A percentile compares a stretch with the other conserved stretches of the same genome.
phyloP scores from a whole-genome alignment of 345 rosid species.

The Euphorbia pulcherrima region DNA sequence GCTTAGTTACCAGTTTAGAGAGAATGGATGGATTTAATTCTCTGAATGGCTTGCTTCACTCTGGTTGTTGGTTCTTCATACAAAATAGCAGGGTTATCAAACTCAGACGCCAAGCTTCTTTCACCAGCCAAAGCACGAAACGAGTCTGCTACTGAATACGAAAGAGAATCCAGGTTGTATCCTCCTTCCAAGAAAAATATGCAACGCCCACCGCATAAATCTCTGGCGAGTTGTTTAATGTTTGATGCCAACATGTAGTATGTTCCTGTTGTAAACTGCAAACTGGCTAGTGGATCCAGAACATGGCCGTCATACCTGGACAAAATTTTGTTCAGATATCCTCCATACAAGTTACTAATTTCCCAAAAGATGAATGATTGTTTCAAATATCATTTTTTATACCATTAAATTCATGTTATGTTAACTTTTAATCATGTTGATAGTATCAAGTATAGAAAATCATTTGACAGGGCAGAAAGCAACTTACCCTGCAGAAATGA shows the following conservation, averaged over 20 bases:
- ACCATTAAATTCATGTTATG: neutral
- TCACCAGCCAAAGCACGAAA: constrained; percentile 86
- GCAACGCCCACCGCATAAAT: constrained; percentile 80
- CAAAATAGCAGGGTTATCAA: constrained; percentile 72
- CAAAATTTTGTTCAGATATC: neutral
- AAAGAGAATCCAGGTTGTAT: constrained; percentile 80
- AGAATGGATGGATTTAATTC: constrained; percentile 66
- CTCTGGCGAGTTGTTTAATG: constrained; percentile 75
- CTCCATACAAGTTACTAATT: neutral
- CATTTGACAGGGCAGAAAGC: neutral
- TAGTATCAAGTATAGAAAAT: neutral
- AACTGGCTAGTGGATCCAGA: constrained; percentile 78
- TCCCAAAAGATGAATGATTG: neutral
- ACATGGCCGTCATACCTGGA: constrained; percentile 85
- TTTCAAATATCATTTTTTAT: neutral
- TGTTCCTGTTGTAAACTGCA: constrained; percentile 82
- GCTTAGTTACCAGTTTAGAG: constrained; percentile 28
- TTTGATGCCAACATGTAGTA: constrained; percentile 66
- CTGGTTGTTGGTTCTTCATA: constrained; percentile 74
- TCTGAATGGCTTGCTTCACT: constrained; percentile 68
- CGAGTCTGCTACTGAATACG: constrained; percentile 76
- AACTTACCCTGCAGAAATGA: constrained; percentile 95
- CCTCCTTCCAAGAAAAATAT: constrained; percentile 95
- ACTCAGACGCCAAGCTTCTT: constrained; percentile 62
- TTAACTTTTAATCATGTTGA: neutral